Percentiles rank a stretch among this genome's conserved stretches.
Conservation (phyloP, 2,329 filamentous ascomycete species). For the Neopestalotiopsis rosae region DNA sequence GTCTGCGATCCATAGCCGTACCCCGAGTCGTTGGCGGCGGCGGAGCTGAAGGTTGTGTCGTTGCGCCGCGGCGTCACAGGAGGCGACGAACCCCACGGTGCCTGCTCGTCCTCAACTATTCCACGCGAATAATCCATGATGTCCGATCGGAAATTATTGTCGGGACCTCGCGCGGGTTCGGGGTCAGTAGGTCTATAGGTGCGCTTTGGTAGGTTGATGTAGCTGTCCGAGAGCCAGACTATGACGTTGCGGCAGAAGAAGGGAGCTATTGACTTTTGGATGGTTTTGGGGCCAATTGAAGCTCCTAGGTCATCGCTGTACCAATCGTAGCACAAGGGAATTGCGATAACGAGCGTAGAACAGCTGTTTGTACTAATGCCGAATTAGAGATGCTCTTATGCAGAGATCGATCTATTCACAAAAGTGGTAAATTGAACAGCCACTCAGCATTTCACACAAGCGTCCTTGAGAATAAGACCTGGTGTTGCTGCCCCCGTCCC, state of each 20-base stretch:
- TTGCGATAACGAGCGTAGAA: neutral
- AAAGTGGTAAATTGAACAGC: too few relatives aligned
- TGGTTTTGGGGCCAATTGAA: slow-evolving; percentile 9
- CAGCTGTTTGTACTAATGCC: neutral
- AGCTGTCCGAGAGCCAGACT: slow-evolving; percentile 5
- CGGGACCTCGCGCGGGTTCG: neutral
- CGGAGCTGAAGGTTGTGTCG: slow-evolving; percentile 47
- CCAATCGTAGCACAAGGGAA: neutral
- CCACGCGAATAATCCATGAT: slow-evolving; percentile 65
- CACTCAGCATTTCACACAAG: neutral
- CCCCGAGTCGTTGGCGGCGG: slow-evolving; percentile 47
- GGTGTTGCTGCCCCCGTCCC: neutral
- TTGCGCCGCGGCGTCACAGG: slow-evolving; percentile 54
- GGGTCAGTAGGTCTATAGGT: neutral
- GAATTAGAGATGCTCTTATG: neutral
- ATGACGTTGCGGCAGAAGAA: slow-evolving; percentile 17
- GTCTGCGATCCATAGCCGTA: slow-evolving; percentile 49
- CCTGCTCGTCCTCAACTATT: slow-evolving; percentile 59
- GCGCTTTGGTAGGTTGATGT: neutral
- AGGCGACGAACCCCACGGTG: slow-evolving; percentile 63
- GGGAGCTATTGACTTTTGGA: slow-evolving; percentile 9
- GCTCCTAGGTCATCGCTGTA: slow-evolving; percentile 6
- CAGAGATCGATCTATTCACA: too few relatives aligned
- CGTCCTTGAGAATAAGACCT: neutral
- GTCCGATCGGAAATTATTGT: neutral